Evolutionary conservation across 2,329 filamentous ascomycete species (phyloP), one percentile per base, ranked within the genome.

Genomic region (Purpureocillium lavendulum): DNA sequence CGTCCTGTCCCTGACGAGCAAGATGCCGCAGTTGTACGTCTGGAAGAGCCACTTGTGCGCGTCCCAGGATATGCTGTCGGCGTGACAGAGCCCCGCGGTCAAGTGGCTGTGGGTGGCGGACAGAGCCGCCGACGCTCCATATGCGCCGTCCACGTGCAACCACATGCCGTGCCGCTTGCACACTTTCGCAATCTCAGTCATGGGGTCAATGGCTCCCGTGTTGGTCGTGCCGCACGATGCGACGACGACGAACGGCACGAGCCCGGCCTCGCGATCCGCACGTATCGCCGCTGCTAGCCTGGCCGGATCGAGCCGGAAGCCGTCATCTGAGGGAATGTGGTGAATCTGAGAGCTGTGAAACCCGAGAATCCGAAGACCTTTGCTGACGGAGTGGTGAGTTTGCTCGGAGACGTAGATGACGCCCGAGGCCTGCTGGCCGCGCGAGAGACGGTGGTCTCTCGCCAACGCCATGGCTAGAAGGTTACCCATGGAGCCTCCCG

Each of bases 11-110:
- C 44, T 46, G 4, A 52, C 51, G 1, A 54, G 12, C 3, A 54
- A 13, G 1, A 54, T 33, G 0, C 51, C 47, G 21, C 51, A 54
- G 32, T 44, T 48, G 34, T 54, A 54, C 1, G 47, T 51, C 18
- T 54, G 52, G 12, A 54, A 54, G 0, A 54, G 46, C 50, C 51
- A 54, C n/a, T 54, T 54, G 35, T 54, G 51, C 1, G 51, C 50
- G 3, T 54, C 51, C 51, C 51, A 54, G 1, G 51, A 51, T 31
- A 54, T 32, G 17, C 52, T 54, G 26, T 54, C 46, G 3, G 47
- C 50, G 17, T 44, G 38, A 4, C 39, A 39, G 15, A 54, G 42
- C 1, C 35, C 49, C 3, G 28, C 28, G 1, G 45, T 45, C 2
- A 34, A 38, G 26, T 40, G 28, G 13, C 41, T 39, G 2, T 48